Conservation (phyloP, 2,329 filamentous ascomycete species). For the Pestalotiopsis sp. region DNA sequence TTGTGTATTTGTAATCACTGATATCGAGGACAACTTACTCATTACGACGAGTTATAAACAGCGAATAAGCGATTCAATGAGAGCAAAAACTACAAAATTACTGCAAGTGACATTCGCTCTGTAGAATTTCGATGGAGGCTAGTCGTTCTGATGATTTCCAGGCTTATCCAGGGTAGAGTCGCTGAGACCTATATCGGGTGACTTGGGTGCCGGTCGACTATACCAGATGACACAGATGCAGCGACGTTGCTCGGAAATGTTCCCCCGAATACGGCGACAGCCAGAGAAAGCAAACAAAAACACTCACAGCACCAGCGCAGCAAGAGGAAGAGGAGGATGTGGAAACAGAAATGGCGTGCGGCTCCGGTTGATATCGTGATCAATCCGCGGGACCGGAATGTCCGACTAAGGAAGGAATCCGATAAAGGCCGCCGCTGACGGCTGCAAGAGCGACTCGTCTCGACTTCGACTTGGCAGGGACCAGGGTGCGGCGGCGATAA, state of each 20-base stretch:
- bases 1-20: not conserved
- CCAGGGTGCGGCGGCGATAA: constrained; percentile 5
- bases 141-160: not conserved
- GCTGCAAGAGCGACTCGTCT: not conserved
- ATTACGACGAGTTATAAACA: not conserved
- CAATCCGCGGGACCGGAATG: not conserved
- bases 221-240: not conserved
- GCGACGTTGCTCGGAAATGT: not conserved
- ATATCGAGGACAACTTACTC: not conserved
- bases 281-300: not conserved
- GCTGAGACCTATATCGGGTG: not conserved
- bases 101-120: too few relatives aligned
- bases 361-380: not conserved
- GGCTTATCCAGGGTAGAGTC: not conserved
- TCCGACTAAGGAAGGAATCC: not conserved
- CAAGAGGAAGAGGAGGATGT: not conserved
- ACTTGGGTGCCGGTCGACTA: not conserved
- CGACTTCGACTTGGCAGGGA: not conserved
- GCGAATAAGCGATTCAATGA: not conserved
- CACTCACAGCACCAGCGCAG: not conserved
- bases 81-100: not conserved
- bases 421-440: not conserved
- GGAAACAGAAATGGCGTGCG: not conserved
- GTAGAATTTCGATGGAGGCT: too few relatives aligned
- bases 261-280: not conserved